Evolutionary conservation across 495 filamentous ascomycete species (phyloP).

Genomic region (Talaromyces proteolyticus): DNA sequence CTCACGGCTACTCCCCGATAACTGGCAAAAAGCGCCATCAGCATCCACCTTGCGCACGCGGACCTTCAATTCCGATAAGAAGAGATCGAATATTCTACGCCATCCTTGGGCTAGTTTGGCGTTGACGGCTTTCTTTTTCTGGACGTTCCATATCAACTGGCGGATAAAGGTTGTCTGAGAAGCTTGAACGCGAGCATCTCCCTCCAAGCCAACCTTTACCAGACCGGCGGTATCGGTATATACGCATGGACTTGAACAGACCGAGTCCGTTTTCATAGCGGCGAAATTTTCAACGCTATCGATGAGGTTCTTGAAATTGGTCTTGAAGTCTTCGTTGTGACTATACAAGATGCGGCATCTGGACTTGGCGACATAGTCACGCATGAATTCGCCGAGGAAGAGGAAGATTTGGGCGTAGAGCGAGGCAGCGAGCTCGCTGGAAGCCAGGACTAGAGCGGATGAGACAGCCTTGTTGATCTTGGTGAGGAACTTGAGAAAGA

Average conservation of each 20-base stretch:
- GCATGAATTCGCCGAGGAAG: conserved; percentile 41
- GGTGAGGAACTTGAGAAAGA: conserved; percentile 31
- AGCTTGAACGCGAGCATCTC: conserved; percentile 27
- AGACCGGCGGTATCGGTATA: conserved; percentile 31
- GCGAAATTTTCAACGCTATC: conserved; percentile 28
- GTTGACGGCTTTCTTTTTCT: conserved; percentile 17
- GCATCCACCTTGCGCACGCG: conserved; percentile 1
- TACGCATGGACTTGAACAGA: not conserved
- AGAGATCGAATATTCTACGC: conserved; percentile 5
- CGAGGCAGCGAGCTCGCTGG: conserved; percentile 17
- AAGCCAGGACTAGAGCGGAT: conserved; percentile 9
- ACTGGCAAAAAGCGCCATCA: not conserved
- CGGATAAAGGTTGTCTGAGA: conserved; percentile 34
- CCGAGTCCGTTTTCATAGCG: conserved; percentile 14
- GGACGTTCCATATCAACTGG: conserved; percentile 38
- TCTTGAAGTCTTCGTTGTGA: conserved; percentile 38
- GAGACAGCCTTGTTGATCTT: conserved; percentile 36
- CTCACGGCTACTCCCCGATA: conserved; percentile 1
- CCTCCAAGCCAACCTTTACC: conserved; percentile 31
- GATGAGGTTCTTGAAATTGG: conserved; percentile 36
- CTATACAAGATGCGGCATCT: conserved; percentile 38
- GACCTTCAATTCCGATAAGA: not conserved
- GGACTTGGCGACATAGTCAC: conserved; percentile 37
- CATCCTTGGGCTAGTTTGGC: conserved; percentile 19
- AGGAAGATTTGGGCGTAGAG: conserved; percentile 42